Percentiles rank a stretch among this genome's conserved stretches.
phyloP scores from a whole-genome alignment of 2,329 filamentous ascomycete genomes.

The Cladobotryum mycophilum region DNA sequence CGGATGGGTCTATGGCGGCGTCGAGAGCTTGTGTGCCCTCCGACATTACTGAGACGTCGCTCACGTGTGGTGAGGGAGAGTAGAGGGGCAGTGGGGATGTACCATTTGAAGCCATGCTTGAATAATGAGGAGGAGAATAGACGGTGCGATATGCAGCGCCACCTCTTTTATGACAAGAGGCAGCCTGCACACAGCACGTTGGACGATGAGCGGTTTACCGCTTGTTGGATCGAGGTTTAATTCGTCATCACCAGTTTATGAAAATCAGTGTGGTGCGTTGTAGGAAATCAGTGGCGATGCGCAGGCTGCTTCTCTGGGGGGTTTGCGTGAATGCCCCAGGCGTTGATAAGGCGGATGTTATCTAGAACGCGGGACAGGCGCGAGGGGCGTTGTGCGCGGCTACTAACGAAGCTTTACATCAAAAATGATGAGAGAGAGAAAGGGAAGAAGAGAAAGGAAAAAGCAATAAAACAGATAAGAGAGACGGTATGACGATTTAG shows the following conservation, averaged over 20 bases:
- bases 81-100: slow-evolving; percentile 8
- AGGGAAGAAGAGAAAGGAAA: not conserved
- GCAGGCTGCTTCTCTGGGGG: not conserved
- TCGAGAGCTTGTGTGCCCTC: not conserved
- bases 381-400: not conserved
- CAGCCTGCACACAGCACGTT: slow-evolving; percentile 1
- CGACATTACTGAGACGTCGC: not conserved
- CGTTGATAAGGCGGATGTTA: not conserved
- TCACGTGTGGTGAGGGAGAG: not conserved
- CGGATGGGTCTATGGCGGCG: not conserved
- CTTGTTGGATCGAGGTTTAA: slow-evolving; percentile 4
- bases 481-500: not conserved
- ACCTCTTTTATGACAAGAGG: slow-evolving; percentile 1
- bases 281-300: not conserved
- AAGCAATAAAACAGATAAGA: not conserved
- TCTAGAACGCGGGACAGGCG: not conserved
- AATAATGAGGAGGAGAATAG: not conserved
- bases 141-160: not conserved
- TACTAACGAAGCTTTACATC: not conserved
- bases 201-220: slow-evolving; percentile 6
- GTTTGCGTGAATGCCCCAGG: not conserved
- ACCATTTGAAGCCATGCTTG: slow-evolving; percentile 29
- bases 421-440: not conserved
- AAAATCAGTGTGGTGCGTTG: not conserved
- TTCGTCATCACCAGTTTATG: slow-evolving; percentile 5